A percentile compares a stretch with the other conserved stretches of the same genome.
Evolutionary conservation across 1,284 basidiomycete species (phyloP).

Genomic region (Papiliotrema nemorosa): DNA sequence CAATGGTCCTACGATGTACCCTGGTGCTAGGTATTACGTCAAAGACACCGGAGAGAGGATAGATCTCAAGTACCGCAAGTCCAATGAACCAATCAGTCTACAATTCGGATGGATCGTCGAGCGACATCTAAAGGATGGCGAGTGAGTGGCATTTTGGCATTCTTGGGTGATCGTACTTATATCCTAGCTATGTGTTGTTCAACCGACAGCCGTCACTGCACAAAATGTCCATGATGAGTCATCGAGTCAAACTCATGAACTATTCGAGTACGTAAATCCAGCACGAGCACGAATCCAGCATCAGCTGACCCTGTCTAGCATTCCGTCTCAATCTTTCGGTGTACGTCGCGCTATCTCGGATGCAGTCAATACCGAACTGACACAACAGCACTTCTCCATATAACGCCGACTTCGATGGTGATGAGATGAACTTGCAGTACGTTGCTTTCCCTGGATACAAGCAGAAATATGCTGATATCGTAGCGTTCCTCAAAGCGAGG

Average conservation of each 20-base stretch:
- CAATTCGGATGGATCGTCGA: constrained; percentile 99
- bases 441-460: constrained; percentile 41
- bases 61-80: constrained; percentile 93
- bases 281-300: background rate
- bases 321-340: constrained; percentile 97
- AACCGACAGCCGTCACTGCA: constrained; percentile 98
- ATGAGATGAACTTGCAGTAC: constrained; percentile 99
- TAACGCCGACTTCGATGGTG: constrained; percentile 98
- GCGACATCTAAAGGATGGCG: constrained; percentile 94
- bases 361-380: constrained; percentile 5
- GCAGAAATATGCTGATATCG: constrained; percentile 2
- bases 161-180: background rate
- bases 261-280: constrained; percentile 77
- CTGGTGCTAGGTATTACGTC: constrained; percentile 95
- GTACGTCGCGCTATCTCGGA: constrained; percentile 56
- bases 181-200: constrained; percentile 80
- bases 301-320: constrained; percentile 57
- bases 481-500: constrained; percentile 95
- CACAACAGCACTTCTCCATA: constrained; percentile 47
- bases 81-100: constrained; percentile 86
- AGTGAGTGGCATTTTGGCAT: constrained; percentile 60
- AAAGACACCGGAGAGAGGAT: constrained; percentile 98
- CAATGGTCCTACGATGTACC: constrained; percentile 92
- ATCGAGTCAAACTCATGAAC: constrained; percentile 95
- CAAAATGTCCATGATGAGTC: constrained; percentile 99